Conservation (phyloP, 768 basidiomycete genomes). For the Amanita jacksonii region DNA sequence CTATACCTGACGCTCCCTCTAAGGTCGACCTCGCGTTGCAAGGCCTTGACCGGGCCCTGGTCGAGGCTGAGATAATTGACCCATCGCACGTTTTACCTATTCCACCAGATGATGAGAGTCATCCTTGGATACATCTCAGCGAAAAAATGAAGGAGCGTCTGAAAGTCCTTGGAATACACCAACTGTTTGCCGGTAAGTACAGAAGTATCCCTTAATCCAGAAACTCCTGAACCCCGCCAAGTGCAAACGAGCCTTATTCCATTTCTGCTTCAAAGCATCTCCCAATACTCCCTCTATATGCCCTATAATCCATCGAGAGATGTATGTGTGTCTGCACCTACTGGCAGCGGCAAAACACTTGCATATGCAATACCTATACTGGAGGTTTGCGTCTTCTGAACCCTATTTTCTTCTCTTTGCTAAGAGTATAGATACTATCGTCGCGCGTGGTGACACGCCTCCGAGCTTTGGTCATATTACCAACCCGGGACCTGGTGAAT, state of each 20-base stretch:
- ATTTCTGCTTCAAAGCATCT: slow-evolving; percentile 49
- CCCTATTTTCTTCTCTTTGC: background rate
- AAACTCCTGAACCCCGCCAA: slow-evolving; percentile 20
- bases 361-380: slow-evolving; percentile 93
- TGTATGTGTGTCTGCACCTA: slow-evolving; percentile 92
- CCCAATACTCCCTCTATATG: slow-evolving; percentile 42
- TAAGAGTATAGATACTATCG: slow-evolving; percentile 50
- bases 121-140: slow-evolving; percentile 45
- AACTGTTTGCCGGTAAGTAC: slow-evolving; percentile 78
- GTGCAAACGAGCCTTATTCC: slow-evolving; percentile 89
- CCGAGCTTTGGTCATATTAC: slow-evolving; percentile 82
- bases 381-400: slow-evolving; percentile 41
- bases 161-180: slow-evolving; percentile 67
- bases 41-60: slow-evolving; percentile 66
- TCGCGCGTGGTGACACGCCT: slow-evolving; percentile 70
- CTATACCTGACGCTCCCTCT: slow-evolving; percentile 58
- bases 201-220: background rate
- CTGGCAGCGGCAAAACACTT: slow-evolving; percentile 95
- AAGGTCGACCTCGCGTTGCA: slow-evolving; percentile 64
- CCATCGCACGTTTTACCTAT: slow-evolving; percentile 39
- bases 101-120: slow-evolving; percentile 27
- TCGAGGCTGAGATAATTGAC: slow-evolving; percentile 62
- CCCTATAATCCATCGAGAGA: slow-evolving; percentile 65
- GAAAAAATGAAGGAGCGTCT: slow-evolving; percentile 54
- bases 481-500: slow-evolving; percentile 85